Percentiles rank a stretch among this genome's conserved stretches.
Conservation (phyloP, 1,139 yeast species). For the Magnusiomyces magnusii region DNA sequence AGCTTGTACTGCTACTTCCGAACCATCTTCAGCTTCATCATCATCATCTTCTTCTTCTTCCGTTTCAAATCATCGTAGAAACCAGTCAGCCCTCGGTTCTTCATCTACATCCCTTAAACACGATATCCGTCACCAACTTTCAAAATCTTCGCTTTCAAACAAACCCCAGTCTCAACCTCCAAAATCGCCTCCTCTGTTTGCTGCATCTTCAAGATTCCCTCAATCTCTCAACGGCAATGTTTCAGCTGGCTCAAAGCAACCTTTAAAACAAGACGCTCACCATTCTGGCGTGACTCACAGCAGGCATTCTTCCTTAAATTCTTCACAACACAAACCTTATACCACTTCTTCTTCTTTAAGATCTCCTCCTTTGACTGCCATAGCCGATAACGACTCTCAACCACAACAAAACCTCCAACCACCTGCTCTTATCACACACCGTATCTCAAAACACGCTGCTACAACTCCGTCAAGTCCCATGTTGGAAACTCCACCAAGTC, state of each 20-base stretch:
- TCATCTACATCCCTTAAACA: not conserved
- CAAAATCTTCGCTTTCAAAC: no score
- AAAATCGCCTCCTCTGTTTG: not conserved
- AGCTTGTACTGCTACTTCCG: not conserved
- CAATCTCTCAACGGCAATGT: not conserved
- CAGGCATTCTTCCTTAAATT: not conserved
- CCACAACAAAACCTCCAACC: not conserved
- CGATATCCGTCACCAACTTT: not conserved
- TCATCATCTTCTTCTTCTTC: not conserved
- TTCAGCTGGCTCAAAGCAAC: not conserved
- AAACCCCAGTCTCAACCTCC: not conserved
- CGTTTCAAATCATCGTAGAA: not conserved
- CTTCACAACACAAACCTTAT: not conserved
- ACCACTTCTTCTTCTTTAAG: not conserved
- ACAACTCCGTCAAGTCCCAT: not conserved
- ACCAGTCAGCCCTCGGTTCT: not conserved
- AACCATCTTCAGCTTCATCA: not conserved
- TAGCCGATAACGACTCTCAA: not conserved
- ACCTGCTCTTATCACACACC: not conserved
- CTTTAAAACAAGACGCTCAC: not conserved
- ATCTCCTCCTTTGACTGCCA: not conserved
- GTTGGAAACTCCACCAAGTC: not conserved
- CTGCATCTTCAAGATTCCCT: not conserved
- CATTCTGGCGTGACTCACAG: not conserved
- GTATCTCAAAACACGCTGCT: not conserved